phyloP scores from a whole-genome alignment of 2,329 filamentous ascomycete genomes.

The Apiospora hydei region DNA sequence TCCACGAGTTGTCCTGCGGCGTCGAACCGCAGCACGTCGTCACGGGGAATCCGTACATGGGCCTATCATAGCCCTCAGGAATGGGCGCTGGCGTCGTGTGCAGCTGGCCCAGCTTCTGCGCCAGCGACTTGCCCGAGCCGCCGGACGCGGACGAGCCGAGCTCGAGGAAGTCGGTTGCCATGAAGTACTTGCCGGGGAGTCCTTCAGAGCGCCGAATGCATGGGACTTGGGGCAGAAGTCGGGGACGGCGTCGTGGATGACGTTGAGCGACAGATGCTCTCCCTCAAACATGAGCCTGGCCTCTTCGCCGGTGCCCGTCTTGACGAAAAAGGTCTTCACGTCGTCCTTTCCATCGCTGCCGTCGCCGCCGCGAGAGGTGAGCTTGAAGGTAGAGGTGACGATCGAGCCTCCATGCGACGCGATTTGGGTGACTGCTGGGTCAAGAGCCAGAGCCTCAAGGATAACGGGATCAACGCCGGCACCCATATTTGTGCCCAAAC shows the following conservation, averaged over 20 bases:
- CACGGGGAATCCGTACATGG: constrained; percentile 83
- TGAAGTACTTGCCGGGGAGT: constrained; percentile 60
- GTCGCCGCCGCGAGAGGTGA: constrained; percentile 51
- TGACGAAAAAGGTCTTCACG: constrained; percentile 71
- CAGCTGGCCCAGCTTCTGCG: constrained; percentile 77
- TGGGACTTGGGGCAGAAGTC: constrained; percentile 78
- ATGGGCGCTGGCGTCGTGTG: constrained; percentile 78
- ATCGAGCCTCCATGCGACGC: constrained; percentile 70
- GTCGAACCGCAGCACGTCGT: constrained; percentile 88
- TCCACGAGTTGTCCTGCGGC: constrained; percentile 79
- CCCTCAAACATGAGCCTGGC: constrained; percentile 75
- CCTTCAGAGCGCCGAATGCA: constrained; percentile 70
- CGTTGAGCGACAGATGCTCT: constrained; percentile 84
- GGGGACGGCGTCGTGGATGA: constrained; percentile 76
- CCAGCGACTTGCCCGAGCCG: constrained; percentile 65
- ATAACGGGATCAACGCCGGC: constrained; percentile 68
- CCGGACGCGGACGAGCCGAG: constrained; percentile 54
- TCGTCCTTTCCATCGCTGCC: constrained; percentile 32
- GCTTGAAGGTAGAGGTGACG: constrained; percentile 72
- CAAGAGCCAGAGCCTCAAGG: constrained; percentile 64
- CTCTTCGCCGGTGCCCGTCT: constrained; percentile 67
- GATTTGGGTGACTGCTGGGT: constrained; percentile 61
- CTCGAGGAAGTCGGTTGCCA: constrained; percentile 83
- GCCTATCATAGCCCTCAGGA: constrained; percentile 62
- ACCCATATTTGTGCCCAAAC: constrained; percentile 43